phyloP scores from a whole-genome alignment of 306 rosid genomes.

The Prunus persica region DNA sequence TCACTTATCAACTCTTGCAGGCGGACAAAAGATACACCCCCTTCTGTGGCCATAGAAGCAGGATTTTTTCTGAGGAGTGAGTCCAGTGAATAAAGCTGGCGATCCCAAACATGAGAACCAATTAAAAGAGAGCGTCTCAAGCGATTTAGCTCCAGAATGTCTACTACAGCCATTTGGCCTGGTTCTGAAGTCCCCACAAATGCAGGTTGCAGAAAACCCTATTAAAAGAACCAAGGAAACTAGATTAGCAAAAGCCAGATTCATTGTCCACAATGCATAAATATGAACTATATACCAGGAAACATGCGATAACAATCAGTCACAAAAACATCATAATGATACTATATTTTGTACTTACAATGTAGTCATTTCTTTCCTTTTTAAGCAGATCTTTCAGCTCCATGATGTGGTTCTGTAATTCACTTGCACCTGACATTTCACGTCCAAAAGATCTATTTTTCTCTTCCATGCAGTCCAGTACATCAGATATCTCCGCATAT shows the following conservation, averaged over 20 bases:
- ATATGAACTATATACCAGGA: constrained; percentile 10
- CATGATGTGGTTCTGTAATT: constrained; percentile 50
- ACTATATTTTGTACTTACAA: constrained; percentile 46
- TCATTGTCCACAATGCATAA: neutral
- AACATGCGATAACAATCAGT: constrained; percentile 1
- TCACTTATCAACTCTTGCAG: constrained; percentile 40
- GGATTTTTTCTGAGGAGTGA: constrained; percentile 50
- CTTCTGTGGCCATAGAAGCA: constrained; percentile 37
- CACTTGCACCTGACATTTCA: constrained; percentile 45
- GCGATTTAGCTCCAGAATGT: constrained; percentile 75
- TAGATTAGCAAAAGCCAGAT: constrained; percentile 20
- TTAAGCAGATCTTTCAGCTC: constrained; percentile 68
- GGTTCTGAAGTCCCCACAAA: constrained; percentile 36
- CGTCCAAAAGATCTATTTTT: constrained; percentile 39
- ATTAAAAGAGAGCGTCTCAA: constrained; percentile 78
- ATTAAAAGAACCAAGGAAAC: constrained; percentile 12
- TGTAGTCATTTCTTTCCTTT: constrained; percentile 69
- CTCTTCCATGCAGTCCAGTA: constrained; percentile 60
- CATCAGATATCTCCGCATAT: constrained; percentile 69
- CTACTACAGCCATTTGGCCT: constrained; percentile 46
- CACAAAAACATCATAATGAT: neutral
- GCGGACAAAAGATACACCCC: constrained; percentile 32
- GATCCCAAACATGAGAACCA: constrained; percentile 89
- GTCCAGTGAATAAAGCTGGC: constrained; percentile 58
- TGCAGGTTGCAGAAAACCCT: constrained; percentile 65